A percentile compares a stretch with the other conserved stretches of the same genome.
phyloP scores from a whole-genome alignment of 139 green algal species.

The Chlamydomonas sp. region DNA sequence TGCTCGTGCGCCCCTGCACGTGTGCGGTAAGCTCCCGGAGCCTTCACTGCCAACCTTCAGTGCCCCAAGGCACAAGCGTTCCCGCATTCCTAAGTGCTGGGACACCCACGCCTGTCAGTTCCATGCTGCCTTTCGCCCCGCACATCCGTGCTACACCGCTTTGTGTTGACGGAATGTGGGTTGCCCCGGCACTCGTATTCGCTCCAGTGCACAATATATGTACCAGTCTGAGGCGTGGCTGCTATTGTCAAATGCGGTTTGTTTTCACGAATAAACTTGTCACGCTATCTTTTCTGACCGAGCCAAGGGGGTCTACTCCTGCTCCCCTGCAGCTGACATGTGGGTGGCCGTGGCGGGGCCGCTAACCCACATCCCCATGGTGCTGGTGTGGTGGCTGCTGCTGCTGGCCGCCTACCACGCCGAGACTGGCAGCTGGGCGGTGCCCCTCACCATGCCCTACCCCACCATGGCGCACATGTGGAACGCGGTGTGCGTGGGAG shows the following conservation, averaged over 20 bases:
- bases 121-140: neutral
- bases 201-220: too few relatives aligned
- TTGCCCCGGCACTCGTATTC: too few relatives aligned
- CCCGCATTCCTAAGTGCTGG: too few relatives aligned
- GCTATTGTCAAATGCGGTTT: too few relatives aligned
- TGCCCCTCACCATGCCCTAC: conserved; percentile 27
- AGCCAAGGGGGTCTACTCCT: too few relatives aligned
- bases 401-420: conserved; percentile 43
- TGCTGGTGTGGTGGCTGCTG: conserved; percentile 63
- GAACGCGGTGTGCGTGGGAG: conserved; percentile 53
- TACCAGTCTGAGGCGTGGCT: too few relatives aligned
- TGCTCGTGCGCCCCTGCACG: neutral
- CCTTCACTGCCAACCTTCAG: too few relatives aligned
- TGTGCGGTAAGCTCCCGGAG: neutral
- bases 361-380: conserved; percentile 79
- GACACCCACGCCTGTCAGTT: neutral
- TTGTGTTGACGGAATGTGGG: neutral
- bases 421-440: conserved; percentile 35
- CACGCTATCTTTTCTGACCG: too few relatives aligned
- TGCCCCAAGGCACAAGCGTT: too few relatives aligned
- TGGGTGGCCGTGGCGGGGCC: conserved; percentile 78
- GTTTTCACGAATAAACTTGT: too few relatives aligned
- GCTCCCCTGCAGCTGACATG: conserved; percentile 59
- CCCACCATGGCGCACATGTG: conserved; percentile 31
- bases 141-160: neutral